Conservation (phyloP, 495 filamentous ascomycete species). For the Parachaetomium inaequale region DNA sequence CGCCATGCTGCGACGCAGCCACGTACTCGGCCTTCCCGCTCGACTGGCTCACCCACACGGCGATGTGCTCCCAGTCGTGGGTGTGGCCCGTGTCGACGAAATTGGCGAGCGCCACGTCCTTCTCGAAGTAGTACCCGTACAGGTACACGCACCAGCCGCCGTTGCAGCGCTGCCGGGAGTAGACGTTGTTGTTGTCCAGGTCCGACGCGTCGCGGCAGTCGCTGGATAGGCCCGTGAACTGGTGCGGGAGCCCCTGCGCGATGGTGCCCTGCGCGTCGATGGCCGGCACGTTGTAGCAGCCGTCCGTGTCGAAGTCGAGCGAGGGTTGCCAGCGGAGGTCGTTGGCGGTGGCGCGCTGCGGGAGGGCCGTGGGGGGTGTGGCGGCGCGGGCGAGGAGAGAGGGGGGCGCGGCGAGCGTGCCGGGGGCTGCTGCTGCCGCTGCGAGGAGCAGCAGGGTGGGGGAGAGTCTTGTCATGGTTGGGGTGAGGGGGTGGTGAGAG, state of each 20-base stretch:
- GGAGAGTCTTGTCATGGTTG: conserved; percentile 1
- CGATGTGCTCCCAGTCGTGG: conserved; percentile 50
- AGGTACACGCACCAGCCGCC: conserved; percentile 44
- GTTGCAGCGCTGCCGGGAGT: conserved; percentile 45
- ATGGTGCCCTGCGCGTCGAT: conserved; percentile 39
- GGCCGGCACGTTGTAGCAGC: conserved; percentile 48
- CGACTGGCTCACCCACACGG: conserved; percentile 36
- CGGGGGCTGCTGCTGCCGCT: neutral
- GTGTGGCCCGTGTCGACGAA: conserved; percentile 36
- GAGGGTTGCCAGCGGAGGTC: conserved; percentile 45
- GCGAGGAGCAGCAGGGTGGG: conserved; percentile 7
- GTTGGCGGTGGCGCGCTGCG: conserved; percentile 38
- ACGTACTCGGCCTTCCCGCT: conserved; percentile 33
- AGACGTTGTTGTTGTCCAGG: conserved; percentile 46
- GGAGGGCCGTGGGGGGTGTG: conserved; percentile 35
- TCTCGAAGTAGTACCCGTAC: conserved; percentile 50
- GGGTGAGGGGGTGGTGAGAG: neutral
- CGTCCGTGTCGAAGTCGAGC: conserved; percentile 47
- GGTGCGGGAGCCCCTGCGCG: conserved; percentile 35
- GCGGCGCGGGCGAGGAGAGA: conserved; percentile 10
- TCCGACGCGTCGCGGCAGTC: conserved; percentile 42
- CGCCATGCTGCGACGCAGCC: conserved; percentile 39
- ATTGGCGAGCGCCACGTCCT: conserved; percentile 39
- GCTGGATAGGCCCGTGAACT: conserved; percentile 29
- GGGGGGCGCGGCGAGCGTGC: neutral